Base-by-base conservation (phyloP, 2,329 filamentous ascomycete species). In the Arthroderma sp. region DNA sequence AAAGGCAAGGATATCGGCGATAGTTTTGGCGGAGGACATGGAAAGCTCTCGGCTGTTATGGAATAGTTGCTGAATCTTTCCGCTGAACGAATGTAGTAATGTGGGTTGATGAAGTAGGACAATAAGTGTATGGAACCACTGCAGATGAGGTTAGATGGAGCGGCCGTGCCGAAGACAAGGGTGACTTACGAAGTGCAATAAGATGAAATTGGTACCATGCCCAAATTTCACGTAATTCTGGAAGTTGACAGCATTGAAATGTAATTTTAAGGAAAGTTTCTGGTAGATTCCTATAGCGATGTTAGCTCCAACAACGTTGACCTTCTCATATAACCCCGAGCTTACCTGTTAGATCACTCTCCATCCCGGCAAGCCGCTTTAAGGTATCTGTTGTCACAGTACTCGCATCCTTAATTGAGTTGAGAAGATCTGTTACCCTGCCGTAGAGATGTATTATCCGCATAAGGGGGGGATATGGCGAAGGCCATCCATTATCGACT, bases 21-120 rank as follows among this genome's bases (percentile, higher is more conserved):
- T 91, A 0, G 86, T 93, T 66, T 93, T 94, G 8, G 86, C 87
- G 27, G 85, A 89, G 9, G 83, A 88, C 82, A 89, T 88, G 48
- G 83, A 86, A 4, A 79, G 56, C 58, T 91, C 85, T 45, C 84
- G 79, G 51, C 85, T 91, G 56, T 91, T 85, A 0, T 82, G 77
- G 33, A 86, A 77, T 1, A 94, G 70, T 45, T 86, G 82, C 41
- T 85, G 73, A 43, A 83, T 80, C 22, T 69, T 68, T 2, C 75
- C 77, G 52, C 78, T 77, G 46, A 91, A 87, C 0, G 83, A 84
- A 40, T 86, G 83, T 43, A 94, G 68, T 1, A 94, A 67, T 0
- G 85, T 89, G 0, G 86, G 86, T 52, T 89, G 85, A 56, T 93
- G 85, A 4, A 93, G 69, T 3, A 93, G 74, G 48, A 93, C 86